A percentile compares a stretch with the other conserved stretches of the same genome.
Conservation (phyloP, 75 land plant species). For the Cunninghamia lanceolata region DNA sequence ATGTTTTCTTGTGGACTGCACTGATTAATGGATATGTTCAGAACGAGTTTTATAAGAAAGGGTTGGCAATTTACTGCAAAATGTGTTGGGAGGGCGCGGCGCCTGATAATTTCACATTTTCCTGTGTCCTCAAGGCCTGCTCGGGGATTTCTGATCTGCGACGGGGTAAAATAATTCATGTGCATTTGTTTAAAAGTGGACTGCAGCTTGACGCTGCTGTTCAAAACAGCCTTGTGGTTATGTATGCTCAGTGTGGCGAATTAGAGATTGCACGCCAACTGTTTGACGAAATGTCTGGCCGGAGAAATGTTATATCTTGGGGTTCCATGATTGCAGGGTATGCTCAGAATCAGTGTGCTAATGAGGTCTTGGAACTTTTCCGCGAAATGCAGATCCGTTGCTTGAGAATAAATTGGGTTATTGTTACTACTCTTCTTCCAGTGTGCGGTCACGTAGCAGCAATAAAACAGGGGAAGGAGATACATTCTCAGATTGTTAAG, state of each 20-base stretch:
- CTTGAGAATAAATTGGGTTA: slow-evolving; percentile 44
- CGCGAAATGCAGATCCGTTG: slow-evolving; percentile 10
- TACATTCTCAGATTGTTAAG: slow-evolving; percentile 39
- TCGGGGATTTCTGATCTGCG: not conserved
- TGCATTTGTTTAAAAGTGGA: slow-evolving; percentile 2
- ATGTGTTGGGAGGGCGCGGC: slow-evolving; percentile 33
- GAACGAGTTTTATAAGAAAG: slow-evolving; percentile 28
- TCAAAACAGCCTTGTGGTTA: slow-evolving; percentile 11
- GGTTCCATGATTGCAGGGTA: slow-evolving; percentile 56
- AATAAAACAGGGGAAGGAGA: slow-evolving; percentile 41
- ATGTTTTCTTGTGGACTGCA: slow-evolving; percentile 62
- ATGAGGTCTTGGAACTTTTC: slow-evolving; percentile 29
- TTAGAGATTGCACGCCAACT: slow-evolving; percentile 21
- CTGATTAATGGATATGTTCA: slow-evolving; percentile 62
- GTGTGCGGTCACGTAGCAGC: slow-evolving; percentile 50
- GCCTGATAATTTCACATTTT: slow-evolving; percentile 67
- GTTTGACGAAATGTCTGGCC: slow-evolving; percentile 39
- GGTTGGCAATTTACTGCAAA: slow-evolving; percentile 32
- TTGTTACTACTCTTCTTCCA: slow-evolving; percentile 16
- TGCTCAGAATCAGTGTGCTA: slow-evolving; percentile 30
- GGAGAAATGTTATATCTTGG: slow-evolving; percentile 42
- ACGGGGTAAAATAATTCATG: slow-evolving; percentile 9
- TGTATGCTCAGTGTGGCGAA: not conserved
- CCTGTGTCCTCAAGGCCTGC: slow-evolving; percentile 54
- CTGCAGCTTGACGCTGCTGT: not conserved